Evolutionary conservation across 2,329 filamentous ascomycete species (phyloP).

Genomic region (Cladorrhinum sp.): DNA sequence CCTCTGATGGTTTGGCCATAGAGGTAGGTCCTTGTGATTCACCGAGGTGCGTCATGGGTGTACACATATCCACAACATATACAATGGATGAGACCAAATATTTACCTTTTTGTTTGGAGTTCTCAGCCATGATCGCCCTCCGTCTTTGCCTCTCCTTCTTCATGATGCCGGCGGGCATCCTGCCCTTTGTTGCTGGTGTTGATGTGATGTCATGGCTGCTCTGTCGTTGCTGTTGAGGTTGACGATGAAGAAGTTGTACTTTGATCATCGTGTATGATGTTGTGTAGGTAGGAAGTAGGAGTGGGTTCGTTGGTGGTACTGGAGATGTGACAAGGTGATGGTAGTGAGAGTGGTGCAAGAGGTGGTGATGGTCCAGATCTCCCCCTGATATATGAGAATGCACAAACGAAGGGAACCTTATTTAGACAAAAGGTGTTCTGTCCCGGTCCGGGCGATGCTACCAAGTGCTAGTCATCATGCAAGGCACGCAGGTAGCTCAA

Average conservation of each 20-base stretch:
- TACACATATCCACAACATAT: neutral
- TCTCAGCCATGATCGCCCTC: neutral
- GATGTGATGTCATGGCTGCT: neutral
- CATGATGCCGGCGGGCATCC: neutral
- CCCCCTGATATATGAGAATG: too few relatives aligned
- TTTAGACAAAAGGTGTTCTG: neutral
- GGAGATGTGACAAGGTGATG: neutral
- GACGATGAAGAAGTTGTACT: too few relatives aligned
- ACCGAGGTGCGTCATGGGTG: neutral
- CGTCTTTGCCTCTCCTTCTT: neutral
- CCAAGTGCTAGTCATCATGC: neutral
- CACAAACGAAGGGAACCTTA: too few relatives aligned
- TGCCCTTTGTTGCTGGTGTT: neutral
- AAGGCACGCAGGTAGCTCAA: neutral
- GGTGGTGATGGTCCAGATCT: too few relatives aligned
- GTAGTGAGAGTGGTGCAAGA: neutral
- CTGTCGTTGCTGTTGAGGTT: neutral
- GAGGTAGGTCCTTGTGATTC: neutral
- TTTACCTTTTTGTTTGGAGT: constrained; percentile 1
- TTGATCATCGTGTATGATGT: neutral
- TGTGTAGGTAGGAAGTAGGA: neutral
- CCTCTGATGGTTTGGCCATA: neutral
- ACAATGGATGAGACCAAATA: neutral
- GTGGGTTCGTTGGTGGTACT: neutral
- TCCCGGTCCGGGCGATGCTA: neutral